Conservation (phyloP, 768 basidiomycete genomes). For the Leccinum barrowsii region DNA sequence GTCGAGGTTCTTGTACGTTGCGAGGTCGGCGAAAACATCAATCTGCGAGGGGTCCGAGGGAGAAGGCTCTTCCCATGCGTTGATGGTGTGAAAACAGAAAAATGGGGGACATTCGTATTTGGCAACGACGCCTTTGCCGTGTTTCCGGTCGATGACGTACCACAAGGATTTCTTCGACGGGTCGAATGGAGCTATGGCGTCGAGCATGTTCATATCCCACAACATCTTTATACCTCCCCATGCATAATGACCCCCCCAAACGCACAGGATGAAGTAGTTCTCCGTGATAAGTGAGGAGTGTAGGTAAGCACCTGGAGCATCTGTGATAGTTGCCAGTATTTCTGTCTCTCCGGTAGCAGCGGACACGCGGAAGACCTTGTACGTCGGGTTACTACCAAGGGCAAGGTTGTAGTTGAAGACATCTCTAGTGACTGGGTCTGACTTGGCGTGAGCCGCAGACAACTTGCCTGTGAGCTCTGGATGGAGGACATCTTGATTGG, state of each 20-base stretch:
- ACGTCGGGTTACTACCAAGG: slow-evolving; percentile 26
- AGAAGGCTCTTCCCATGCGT: slow-evolving; percentile 35
- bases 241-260: slow-evolving; percentile 32
- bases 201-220: slow-evolving; percentile 32
- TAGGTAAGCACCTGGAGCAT: slow-evolving; percentile 38
- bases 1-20: slow-evolving; percentile 32
- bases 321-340: slow-evolving; percentile 35
- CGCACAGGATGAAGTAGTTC: slow-evolving; percentile 34
- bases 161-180: slow-evolving; percentile 29
- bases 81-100: slow-evolving; percentile 39
- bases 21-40: slow-evolving; percentile 36
- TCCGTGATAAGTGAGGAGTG: slow-evolving; percentile 38
- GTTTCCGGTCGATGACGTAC: slow-evolving; percentile 37
- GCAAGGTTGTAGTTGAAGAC: slow-evolving; percentile 35
- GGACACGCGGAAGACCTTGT: slow-evolving; percentile 36
- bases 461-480: slow-evolving; percentile 32
- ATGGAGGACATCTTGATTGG: slow-evolving; percentile 28
- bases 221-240: slow-evolving; percentile 29
- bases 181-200: slow-evolving; percentile 32
- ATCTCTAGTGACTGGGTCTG: slow-evolving; percentile 34
- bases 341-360: slow-evolving; percentile 30
- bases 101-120: slow-evolving; percentile 36
- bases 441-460: slow-evolving; percentile 37
- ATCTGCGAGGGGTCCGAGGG: slow-evolving; percentile 22
- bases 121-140: slow-evolving; percentile 34